Base-by-base conservation (phyloP, 1,284 basidiomycete species). In the Phlebopus sp. region DNA sequence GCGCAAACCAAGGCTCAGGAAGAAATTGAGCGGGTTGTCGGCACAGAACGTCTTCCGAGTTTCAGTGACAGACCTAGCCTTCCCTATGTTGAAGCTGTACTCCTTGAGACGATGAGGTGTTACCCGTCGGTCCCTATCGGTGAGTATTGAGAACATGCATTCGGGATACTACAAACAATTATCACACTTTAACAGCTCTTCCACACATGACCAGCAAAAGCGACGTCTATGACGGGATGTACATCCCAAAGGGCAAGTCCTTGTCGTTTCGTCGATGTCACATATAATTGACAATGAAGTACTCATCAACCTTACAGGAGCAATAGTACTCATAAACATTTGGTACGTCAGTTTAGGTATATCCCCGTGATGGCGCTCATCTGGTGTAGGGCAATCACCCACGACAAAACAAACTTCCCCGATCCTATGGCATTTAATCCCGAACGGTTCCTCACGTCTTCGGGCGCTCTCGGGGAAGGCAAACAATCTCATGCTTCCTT, bases 191-290 rank as follows among this genome's bases (percentile, higher is more conserved):
- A 38, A 13, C 32, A 68, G 62, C 43, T 11, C 52, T 64, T 42
- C 66, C 66, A 4, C 62, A 62, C 11, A 50, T 52, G 55, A 59
- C 63, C 4, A 44, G 35, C 21, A 47, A 40, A 5, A 59, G 55
- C 19, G 66, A 68, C 35, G 34, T 64, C 11, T 66, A 64, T 18
- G 42, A 68, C 5, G 66, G 61, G 21, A 66, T 67, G 55, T 62
- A 64, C 29, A 62, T 64, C 5, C 60, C 62, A 3, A 60, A 68
- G 44, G 63, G 66, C 60, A 38, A 44, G 63, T 19, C 9, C 27
- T 18, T 21, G 13, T 5, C 21, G 4, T 19, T n/a, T n/a, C 10
- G 1, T 47, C n/a, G 1, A 36, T 10, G 21, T 21, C 4, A 15
- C 13, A n/a, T 1, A 14, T n/a, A 4, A 4, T 35, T 36, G 17